Conservation (phyloP, 805 yeast genomes). For the Candida easanensis region DNA sequence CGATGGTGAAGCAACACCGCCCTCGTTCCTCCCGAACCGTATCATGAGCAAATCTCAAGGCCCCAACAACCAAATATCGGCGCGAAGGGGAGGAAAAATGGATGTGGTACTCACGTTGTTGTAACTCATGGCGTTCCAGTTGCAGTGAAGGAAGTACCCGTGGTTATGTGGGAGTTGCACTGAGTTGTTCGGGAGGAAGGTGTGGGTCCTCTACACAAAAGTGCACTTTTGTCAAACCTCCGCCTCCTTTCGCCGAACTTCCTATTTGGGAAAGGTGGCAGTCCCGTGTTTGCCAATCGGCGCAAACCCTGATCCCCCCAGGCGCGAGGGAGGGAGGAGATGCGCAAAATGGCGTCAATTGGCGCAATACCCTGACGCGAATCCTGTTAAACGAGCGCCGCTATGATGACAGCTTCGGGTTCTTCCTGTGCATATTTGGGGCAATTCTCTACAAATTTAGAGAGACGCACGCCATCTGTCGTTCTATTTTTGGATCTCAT, state of each 20-base stretch:
- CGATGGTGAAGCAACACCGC: not conserved
- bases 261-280: no score
- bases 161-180: not conserved
- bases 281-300: no score
- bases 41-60: not conserved
- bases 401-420: no score
- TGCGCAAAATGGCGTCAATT: not conserved
- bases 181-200: not conserved
- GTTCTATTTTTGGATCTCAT: no score
- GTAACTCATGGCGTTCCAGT: slow-evolving; percentile 11
- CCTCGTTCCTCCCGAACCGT: slow-evolving; percentile 1
- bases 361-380: no score
- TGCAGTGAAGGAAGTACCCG: not conserved
- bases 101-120: slow-evolving; percentile 12
- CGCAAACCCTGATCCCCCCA: no score
- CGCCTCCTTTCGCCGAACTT: not conserved
- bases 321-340: no score
- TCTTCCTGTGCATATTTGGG: no score
- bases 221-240: not conserved
- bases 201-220: not conserved
- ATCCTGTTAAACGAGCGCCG: no score
- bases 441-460: no score
- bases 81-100: not conserved
- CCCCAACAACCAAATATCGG: not conserved
- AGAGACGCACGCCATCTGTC: no score